Conservation (phyloP, 257 asterid species). For the Nicotiana knightiana region DNA sequence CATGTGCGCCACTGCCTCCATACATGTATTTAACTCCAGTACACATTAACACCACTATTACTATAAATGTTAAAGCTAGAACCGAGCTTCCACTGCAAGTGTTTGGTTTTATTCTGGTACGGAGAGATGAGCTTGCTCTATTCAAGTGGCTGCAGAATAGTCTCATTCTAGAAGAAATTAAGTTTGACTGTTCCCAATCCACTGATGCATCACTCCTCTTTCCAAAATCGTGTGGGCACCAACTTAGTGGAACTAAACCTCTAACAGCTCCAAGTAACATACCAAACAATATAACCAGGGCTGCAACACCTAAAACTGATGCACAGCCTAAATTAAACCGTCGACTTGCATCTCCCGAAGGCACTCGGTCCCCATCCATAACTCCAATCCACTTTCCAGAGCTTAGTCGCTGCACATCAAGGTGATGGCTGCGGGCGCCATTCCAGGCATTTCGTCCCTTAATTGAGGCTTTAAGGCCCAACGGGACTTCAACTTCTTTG, state of each 20-base stretch:
- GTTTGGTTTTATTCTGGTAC: slow-evolving; percentile 51
- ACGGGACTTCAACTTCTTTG: slow-evolving; percentile 71
- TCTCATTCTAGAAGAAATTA: slow-evolving; percentile 52
- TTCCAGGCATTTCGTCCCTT: slow-evolving; percentile 89
- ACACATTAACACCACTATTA: slow-evolving; percentile 40
- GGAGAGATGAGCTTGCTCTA: slow-evolving; percentile 46
- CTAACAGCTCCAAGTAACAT: slow-evolving; percentile 67
- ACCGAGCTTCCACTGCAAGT: slow-evolving; percentile 42
- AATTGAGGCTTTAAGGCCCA: slow-evolving; percentile 37
- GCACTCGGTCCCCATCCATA: slow-evolving; percentile 80
- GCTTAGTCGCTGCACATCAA: slow-evolving; percentile 74
- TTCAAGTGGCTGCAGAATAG: slow-evolving; percentile 67
- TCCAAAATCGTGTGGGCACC: slow-evolving; percentile 73
- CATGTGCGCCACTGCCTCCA: slow-evolving; percentile 89
- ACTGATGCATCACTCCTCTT: slow-evolving; percentile 73
- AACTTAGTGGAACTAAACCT: slow-evolving; percentile 66
- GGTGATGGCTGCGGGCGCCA: slow-evolving; percentile 83
- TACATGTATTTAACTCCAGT: slow-evolving; percentile 49
- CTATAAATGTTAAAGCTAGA: slow-evolving; percentile 27
- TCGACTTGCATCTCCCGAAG: slow-evolving; percentile 59
- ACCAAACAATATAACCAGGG: slow-evolving; percentile 53
- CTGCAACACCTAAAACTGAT: slow-evolving; percentile 46
- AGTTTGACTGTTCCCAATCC: slow-evolving; percentile 44
- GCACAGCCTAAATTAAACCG: slow-evolving; percentile 57
- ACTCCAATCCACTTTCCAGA: slow-evolving; percentile 88